Evolutionary conservation across 805 yeast genomes (phyloP).

Genomic region (Saccharomyces kudriavzevii): DNA sequence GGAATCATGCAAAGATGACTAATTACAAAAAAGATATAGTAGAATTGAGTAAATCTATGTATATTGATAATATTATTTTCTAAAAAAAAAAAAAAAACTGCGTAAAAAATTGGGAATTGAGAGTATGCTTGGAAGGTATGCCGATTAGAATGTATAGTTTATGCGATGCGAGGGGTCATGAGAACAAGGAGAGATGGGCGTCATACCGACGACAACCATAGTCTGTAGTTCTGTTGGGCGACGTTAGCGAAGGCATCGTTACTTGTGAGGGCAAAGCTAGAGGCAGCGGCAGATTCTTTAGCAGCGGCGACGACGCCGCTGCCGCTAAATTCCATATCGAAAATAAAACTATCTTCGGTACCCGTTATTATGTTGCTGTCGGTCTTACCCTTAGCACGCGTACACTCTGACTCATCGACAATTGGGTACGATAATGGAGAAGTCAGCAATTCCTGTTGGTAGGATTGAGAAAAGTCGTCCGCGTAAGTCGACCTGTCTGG

Average conservation of each 20-base stretch:
- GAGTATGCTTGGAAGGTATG: background rate
- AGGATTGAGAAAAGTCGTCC: conserved; percentile 2
- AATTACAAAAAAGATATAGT: background rate
- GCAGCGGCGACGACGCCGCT: background rate
- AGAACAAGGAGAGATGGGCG: background rate
- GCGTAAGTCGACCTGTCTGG: background rate
- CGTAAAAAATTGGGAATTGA: background rate
- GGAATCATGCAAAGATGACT: background rate
- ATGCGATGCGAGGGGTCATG: background rate
- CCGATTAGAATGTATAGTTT: background rate
- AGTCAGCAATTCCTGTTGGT: conserved; percentile 4
- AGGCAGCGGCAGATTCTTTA: background rate
- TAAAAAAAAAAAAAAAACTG: background rate
- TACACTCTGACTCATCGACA: background rate
- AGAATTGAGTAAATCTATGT: background rate
- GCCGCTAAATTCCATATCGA: background rate
- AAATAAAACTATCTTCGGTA: conserved; percentile 1
- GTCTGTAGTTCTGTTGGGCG: conserved; percentile 25
- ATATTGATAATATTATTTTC: background rate
- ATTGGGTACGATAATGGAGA: conserved; percentile 3
- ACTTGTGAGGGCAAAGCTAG: background rate
- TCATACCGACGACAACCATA: conserved; percentile 20
- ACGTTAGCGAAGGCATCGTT: conserved; percentile 15
- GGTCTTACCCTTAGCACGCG: background rate
- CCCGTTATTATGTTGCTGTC: background rate